Base-by-base conservation (phyloP, 2,329 filamentous ascomycete genomes). In the Aurifilum marmelostoma region DNA sequence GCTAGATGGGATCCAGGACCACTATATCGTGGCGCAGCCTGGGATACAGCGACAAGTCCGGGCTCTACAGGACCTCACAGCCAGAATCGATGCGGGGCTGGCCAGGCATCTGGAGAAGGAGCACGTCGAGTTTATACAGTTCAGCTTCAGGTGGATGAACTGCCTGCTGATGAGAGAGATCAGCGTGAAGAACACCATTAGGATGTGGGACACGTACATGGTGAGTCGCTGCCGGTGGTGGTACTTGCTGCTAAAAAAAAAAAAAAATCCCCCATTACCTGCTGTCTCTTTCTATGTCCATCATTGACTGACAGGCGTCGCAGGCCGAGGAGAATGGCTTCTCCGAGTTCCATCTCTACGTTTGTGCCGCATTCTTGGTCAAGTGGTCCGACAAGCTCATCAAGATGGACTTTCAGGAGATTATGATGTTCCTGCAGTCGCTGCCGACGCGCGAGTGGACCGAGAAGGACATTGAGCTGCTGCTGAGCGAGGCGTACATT, bases 191-290 rank as follows among this genome's bases (percentile, higher is more conserved):
- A 98, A 97, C 78, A 97, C 94, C 0, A 97, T 99, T 72, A 87
- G 96, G 74, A 99, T 99, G 96, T 99, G 96, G 96, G 96, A 99
- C 80, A 99, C 96, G 34, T 99, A 99, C 82, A 88, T 99, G 83
- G 95, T 97, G 83, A 78, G 89, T 81, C 34, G 14, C 5, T 58
- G 41, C 39, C 12, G 37, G 37, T 39, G 37, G 37, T 47, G 1
- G 7, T 34, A 34, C 34, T 34, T 34, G 8, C 34, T 34, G 8
- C 34, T 34, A n/a, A n/a, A n/a, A n/a, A n/a, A n/a, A n/a, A n/a
- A n/a, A n/a, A n/a, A n/a, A 16, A 21, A 3, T 18, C 16, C 7
- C 41, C 41, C 7, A 21, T 7, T 18, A 47, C 41, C 41, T 47
- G 21, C 2, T 32, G 39, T 18, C 5, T 56, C 29, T 21, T 21